phyloP scores from a whole-genome alignment of 2,329 filamentous ascomycete species.

The Phaeomoniella chlamydospora region DNA sequence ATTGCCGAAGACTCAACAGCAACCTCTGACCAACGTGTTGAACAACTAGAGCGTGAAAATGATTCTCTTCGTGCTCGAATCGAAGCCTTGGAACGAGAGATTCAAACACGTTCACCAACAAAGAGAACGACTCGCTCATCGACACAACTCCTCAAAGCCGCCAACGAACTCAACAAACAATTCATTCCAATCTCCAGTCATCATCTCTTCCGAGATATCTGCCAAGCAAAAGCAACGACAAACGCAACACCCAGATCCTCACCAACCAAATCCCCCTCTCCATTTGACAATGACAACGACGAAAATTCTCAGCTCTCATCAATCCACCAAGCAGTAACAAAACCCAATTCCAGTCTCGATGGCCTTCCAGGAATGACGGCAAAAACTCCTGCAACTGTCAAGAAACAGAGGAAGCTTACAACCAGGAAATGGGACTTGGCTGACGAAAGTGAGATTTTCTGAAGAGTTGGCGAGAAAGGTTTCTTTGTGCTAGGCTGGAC shows the following conservation, averaged over 20 bases:
- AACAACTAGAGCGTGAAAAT: slow-evolving; percentile 57
- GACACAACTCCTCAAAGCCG: slow-evolving; percentile 2
- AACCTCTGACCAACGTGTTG: slow-evolving; percentile 38
- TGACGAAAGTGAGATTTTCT: slow-evolving; percentile 22
- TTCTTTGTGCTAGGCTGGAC: no score
- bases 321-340: slow-evolving; percentile 6
- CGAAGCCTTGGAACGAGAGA: slow-evolving; percentile 49
- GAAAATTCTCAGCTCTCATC: slow-evolving; percentile 8
- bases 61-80: slow-evolving; percentile 53
- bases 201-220: neutral
- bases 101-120: slow-evolving; percentile 47
- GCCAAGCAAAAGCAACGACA: slow-evolving; percentile 19
- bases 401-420: slow-evolving; percentile 29
- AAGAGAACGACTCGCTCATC: slow-evolving; percentile 24
- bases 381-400: slow-evolving; percentile 14
- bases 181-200: neutral
- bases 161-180: neutral
- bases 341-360: neutral
- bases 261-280: neutral
- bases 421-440: slow-evolving; percentile 32
- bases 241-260: slow-evolving; percentile 21
- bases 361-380: slow-evolving; percentile 1
- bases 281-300: neutral
- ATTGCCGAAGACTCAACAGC: slow-evolving; percentile 32
- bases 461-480: no score